Base-by-base conservation (phyloP, 768 basidiomycete species). In the Suillus subluteus region DNA sequence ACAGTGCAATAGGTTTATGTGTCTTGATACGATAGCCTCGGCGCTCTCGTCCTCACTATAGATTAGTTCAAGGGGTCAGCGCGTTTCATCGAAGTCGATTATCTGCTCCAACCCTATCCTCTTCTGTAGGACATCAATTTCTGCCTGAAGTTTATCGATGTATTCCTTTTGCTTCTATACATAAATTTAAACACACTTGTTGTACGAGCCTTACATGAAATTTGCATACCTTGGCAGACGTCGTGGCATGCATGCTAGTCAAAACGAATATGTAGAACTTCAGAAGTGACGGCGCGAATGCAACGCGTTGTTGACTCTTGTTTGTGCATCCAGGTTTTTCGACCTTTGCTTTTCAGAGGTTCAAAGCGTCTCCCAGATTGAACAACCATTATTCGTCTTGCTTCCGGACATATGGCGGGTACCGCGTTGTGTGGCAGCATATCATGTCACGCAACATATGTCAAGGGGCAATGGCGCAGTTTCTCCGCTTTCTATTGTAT, bases 1-100 rank as follows among this genome's bases (percentile, higher is more conserved):
- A 44, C 79, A 80, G 75, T 94, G 92, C 43, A 93, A 79, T 4
- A 91, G 80, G 70, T 84, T 85, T 75, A 93, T 26, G 26, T 26
- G 26, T 26, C 26, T 26, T 26, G 26, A 26, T 30, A 90, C 86
- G 12, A 91, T 85, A 59, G 78, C 78, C 52, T 88, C 85, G 0
- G 89, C 84, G 62, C 88, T 84, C 66, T 82, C 81, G 62, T 37
- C 37, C 37, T 37, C 9, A 11, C 37, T 37, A 37, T 38, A 67
- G 16, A 21, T 26, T n/a, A 13, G 55, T 62, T 23, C 41, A 55
- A 62, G 43, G 16, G 52, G 48, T 59, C 59, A 50, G 41, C 16
- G 13, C 38, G 43, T 43, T 52, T 4, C 21, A n/a, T 40, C 35
- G 44, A 18, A 64, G 12, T 40, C 9, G 41, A 44, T 12, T 55